Percentiles rank a stretch among this genome's conserved stretches.
Evolutionary conservation across 768 basidiomycete species (phyloP).

Genomic region (Tulasnella sp.): DNA sequence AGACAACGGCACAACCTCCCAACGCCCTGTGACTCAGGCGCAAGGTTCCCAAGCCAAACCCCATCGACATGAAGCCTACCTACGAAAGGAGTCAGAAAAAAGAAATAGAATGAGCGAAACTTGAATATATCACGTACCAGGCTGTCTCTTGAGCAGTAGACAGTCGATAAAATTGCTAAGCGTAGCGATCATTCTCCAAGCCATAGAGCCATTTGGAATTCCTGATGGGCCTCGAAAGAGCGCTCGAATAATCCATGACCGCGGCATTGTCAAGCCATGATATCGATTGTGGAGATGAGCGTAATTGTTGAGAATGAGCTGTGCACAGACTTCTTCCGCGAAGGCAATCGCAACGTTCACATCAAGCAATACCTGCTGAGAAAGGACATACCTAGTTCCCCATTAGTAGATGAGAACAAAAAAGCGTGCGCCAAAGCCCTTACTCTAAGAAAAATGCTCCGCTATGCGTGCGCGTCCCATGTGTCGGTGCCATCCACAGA

Average conservation of each 20-base stretch:
- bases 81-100: too few relatives aligned
- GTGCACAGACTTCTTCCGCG: neutral
- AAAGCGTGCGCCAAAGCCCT: neutral
- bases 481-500: too few relatives aligned
- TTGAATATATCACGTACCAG: neutral
- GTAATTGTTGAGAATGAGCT: neutral
- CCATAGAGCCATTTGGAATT: neutral
- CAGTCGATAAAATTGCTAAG: neutral
- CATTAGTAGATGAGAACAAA: neutral
- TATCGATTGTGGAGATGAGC: neutral
- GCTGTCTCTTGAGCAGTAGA: neutral
- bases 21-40: neutral
- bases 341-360: neutral
- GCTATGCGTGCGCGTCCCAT: too few relatives aligned
- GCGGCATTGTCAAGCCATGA: neutral
- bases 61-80: neutral
- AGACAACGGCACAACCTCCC: neutral
- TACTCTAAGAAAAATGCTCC: neutral
- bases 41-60: neutral
- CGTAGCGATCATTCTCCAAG: neutral
- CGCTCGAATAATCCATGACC: conserved; percentile 6
- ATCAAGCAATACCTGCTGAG: neutral
- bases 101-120: too few relatives aligned
- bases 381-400: neutral
- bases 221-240: neutral